Evolutionary conservation across 2,329 filamentous ascomycete genomes (phyloP).

Genomic region (Xylaria digitata): DNA sequence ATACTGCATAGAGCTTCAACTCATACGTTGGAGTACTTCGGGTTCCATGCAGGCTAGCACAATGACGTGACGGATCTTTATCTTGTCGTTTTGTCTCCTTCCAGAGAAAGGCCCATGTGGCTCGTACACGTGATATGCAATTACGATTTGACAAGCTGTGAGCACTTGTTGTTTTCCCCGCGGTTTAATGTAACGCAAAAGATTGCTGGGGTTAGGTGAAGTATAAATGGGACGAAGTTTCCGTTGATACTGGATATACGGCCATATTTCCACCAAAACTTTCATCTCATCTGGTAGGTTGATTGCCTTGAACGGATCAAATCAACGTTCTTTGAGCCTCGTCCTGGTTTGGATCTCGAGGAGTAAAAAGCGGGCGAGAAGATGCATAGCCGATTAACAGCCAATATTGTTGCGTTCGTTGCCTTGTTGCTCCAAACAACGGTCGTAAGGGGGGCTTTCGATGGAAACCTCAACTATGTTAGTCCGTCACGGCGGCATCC

Average conservation of each 20-base stretch:
- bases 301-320: neutral
- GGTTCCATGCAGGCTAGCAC: neutral
- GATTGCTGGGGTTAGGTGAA: neutral
- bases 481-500: constrained; percentile 74
- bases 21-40: neutral
- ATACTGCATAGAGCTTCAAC: constrained; percentile 13
- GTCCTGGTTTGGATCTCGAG: neutral
- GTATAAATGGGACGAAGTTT: constrained; percentile 28
- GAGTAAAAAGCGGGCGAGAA: neutral
- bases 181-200: constrained; percentile 10
- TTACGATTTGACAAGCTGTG: constrained; percentile 5
- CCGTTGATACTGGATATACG: neutral
- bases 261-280: neutral
- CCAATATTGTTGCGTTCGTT: neutral
- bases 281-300: neutral
- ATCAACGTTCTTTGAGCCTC: neutral
- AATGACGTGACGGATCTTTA: constrained; percentile 13
- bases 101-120: neutral
- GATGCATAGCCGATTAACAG: constrained; percentile 19
- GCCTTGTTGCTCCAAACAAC: constrained; percentile 25
- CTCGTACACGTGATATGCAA: constrained; percentile 3
- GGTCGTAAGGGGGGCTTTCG: constrained; percentile 39
- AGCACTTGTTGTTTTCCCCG: constrained; percentile 5
- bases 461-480: constrained; percentile 72
- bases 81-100: neutral